These are phyloP conservation scores for Ascochyta rabiei DNA, from an alignment of 2,329 filamentous ascomycete species.

Conservation along the genomic window DNA sequence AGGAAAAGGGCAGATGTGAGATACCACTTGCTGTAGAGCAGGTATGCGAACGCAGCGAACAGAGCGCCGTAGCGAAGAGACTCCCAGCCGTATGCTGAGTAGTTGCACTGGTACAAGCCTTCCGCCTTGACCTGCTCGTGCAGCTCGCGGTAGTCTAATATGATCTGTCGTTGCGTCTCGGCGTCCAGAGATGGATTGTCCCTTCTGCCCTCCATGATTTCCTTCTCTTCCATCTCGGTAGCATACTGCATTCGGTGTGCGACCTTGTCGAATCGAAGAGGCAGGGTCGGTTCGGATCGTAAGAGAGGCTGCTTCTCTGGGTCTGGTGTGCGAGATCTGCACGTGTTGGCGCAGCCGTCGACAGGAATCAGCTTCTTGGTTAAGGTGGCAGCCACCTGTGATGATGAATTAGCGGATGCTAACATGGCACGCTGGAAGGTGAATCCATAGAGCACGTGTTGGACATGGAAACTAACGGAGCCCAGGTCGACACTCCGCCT, in stretches of 20 bases:
- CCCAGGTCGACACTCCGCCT: conserved; percentile 36
- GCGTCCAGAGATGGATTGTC: conserved; percentile 60
- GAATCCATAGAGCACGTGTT: conserved; percentile 8
- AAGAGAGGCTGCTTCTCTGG: conserved; percentile 32
- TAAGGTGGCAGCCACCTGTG: conserved; percentile 34
- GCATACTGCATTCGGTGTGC: conserved; percentile 40
- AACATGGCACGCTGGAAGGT: conserved; percentile 5
- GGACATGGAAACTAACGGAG: conserved; percentile 31
- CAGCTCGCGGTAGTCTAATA: conserved; percentile 61
- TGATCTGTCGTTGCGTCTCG: conserved; percentile 61
- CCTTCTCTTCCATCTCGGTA: conserved; percentile 43
- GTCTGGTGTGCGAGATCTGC: conserved; percentile 28
- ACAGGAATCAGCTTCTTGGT: conserved; percentile 32
- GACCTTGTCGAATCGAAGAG: conserved; percentile 23
- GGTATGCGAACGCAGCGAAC: conserved; percentile 56
- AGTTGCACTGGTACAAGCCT: conserved; percentile 65
- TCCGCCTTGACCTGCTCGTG: conserved; percentile 61
- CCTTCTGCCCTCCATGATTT: conserved; percentile 45
- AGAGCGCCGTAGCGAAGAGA: conserved; percentile 59
- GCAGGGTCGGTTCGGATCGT: conserved; percentile 10
- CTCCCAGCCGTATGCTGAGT: conserved; percentile 65
- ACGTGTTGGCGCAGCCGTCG: conserved; percentile 20
- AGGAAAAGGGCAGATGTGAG: conserved; percentile 63
- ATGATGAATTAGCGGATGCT: conserved; percentile 23
- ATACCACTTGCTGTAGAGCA: conserved; percentile 61